These are phyloP conservation scores for Ceratocystis destructans DNA, from an alignment of 2,329 filamentous ascomycete genomes.

Conservation along the genomic window DNA sequence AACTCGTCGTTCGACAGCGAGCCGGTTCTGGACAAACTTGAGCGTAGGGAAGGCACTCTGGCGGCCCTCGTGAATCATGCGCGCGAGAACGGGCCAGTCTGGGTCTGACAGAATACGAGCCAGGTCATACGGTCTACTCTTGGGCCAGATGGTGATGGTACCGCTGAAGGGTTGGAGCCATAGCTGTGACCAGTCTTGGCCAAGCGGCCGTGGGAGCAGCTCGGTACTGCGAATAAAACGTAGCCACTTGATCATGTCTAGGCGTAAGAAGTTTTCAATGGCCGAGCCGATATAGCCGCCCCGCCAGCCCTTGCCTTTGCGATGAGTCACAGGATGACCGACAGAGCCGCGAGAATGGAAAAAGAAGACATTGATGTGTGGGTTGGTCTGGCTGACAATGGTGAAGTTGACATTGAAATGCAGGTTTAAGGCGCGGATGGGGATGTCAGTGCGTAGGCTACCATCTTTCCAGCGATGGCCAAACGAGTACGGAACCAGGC, in stretches of 20 bases:
- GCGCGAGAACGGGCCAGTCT: slow-evolving; percentile 55
- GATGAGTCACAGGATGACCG: slow-evolving; percentile 84
- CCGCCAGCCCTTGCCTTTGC: slow-evolving; percentile 84
- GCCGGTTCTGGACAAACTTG: slow-evolving; percentile 76
- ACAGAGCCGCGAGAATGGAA: slow-evolving; percentile 89
- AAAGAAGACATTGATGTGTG: slow-evolving; percentile 97
- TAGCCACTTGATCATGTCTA: slow-evolving; percentile 95
- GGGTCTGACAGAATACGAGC: slow-evolving; percentile 78
- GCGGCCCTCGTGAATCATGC: slow-evolving; percentile 84
- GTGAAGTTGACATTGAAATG: slow-evolving; percentile 99
- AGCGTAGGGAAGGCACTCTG: slow-evolving; percentile 83
- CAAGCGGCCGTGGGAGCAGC: slow-evolving; percentile 73
- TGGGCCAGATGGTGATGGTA: slow-evolving; percentile 93
- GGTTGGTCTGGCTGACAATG: slow-evolving; percentile 79
- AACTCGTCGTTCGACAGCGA: slow-evolving; percentile 65
- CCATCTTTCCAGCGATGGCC: slow-evolving; percentile 99
- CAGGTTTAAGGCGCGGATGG: slow-evolving; percentile 81
- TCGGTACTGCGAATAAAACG: slow-evolving; percentile 88
- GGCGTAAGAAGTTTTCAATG: slow-evolving; percentile 85
- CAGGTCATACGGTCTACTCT: slow-evolving; percentile 65
- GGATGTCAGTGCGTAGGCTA: slow-evolving; percentile 85
- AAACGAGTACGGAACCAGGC: slow-evolving; percentile 79
- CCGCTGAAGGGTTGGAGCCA: slow-evolving; percentile 93
- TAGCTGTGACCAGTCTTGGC: slow-evolving; percentile 92
- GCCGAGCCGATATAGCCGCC: slow-evolving; percentile 89